Evolutionary conservation across 768 basidiomycete genomes (phyloP), one percentile per base, ranked within the genome.

Genomic region (Stropharia rugosoannulata): DNA sequence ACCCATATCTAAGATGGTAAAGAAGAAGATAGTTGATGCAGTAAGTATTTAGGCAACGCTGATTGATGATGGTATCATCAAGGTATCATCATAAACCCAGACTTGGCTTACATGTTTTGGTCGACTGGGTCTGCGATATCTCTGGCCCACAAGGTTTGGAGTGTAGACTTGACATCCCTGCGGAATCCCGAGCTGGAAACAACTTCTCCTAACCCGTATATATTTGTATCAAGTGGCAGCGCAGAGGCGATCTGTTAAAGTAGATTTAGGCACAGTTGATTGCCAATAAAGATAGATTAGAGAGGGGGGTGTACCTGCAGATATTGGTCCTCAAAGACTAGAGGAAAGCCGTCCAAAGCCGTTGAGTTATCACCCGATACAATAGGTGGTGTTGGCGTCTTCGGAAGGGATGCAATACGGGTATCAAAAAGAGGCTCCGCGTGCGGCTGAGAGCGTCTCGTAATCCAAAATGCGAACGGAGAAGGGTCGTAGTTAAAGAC

Each of bases 381-480:
- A n/a, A 80, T 73, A 10, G 87, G 77, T n/a, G 80, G 70, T 35
- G 83, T 81, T 1, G 85, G 82, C 2, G 86, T 79, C 3, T 73
- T 56, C 1, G 88, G 87, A 8, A 91, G 74, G 0, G 86, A 88
- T 0, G 76, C 60, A 8, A 78, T 66, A 40, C 89, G 80, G 1
- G 89, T 91, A 62, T 92, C 89, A 62, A 91, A 91, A 19, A 92
- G 67, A 49, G 83, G 86, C 43, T 64, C 62, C 5, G 73, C 76
- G 32, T 77, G 67, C 3, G 84, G 84, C 8, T 80, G 74, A 3
- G 82, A 81, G 19, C 83, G 81, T 42, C 89, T 82, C 1, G 87
- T 88, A 59, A 92, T 83, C 89, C 89, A 92, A 66, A 91, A 92
- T 2, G 85, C 82, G 65, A 92, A 92, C 0, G 90, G 89, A 0